Evolutionary conservation across 495 filamentous ascomycete genomes (phyloP), one percentile per base, ranked within the genome.

Genomic region (Lophium mytilinum): DNA sequence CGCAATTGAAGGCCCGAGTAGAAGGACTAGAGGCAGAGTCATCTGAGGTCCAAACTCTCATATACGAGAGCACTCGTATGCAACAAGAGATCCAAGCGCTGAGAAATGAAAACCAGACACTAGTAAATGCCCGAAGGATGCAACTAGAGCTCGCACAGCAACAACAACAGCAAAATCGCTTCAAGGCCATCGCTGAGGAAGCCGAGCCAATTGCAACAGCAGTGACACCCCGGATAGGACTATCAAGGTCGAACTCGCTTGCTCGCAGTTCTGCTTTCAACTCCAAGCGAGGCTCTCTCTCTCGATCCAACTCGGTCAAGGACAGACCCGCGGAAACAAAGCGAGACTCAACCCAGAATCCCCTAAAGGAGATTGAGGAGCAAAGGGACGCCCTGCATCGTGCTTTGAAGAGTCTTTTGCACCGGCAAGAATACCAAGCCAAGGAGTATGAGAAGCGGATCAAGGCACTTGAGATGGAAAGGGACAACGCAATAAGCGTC

Each of bases 381-480:
- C 93, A 98, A 72, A 85, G 93, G 19, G 93, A 98, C 71, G 90
- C 90, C 11, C 76, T 98, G 12, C 93, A 97, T 73, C 77, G 80
- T 37, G 87, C 93, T 18, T 74, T 98, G 53, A 87, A 83, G 69
- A 88, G 80, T 58, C 74, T 98, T n/a, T 79, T 96, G n/a, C 83
- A 90, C 43, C 83, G 93, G 46, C 89, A 96, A 53, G 82, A 87
- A 50, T 80, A 83, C 63, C 89, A 96, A 68, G 83, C 84, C 50
- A 80, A 81, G 46, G 88, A 93, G 60, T 87, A 89, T 59, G 77
- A 83, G 64, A 93, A 91, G 71, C 84, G 80, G 52, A 82, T 93
- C 60, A 77, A 75, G 45, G 72, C 80, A 17, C 77, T 97, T 18
- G 88, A 95, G 69, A 72, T 80, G 21, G 92, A 96, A 68, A 80